phyloP scores from a whole-genome alignment of 139 green algal genomes.

The Limnomonas spitsbergensis region DNA sequence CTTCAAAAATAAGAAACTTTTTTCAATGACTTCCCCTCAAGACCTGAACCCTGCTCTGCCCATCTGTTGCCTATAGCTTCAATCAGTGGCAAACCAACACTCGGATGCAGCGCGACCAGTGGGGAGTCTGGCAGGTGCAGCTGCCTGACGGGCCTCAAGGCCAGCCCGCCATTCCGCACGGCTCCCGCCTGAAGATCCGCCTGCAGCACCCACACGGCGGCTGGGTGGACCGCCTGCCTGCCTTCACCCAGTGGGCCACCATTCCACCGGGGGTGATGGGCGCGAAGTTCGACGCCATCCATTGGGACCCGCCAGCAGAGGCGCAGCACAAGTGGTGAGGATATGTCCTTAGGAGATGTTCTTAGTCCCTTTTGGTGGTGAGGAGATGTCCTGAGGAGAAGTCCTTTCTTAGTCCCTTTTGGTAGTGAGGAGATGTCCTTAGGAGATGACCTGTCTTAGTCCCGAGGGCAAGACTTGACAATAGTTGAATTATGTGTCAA shows the following conservation, averaged over 20 bases:
- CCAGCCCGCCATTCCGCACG: constrained; percentile 67
- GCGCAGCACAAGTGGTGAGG: constrained; percentile 60
- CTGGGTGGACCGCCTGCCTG: constrained; percentile 83
- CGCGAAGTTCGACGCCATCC: constrained; percentile 86
- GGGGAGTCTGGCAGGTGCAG: constrained; percentile 73
- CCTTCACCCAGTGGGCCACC: constrained; percentile 81
- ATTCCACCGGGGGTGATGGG: constrained; percentile 69
- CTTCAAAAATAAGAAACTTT: too few species aligned
- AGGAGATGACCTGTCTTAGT: too few species aligned
- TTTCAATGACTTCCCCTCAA: too few species aligned
- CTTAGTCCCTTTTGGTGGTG: not conserved
- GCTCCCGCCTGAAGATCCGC: constrained; percentile 77
- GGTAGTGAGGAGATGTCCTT: too few species aligned
- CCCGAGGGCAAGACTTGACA: too few species aligned
- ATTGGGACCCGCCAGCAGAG: constrained; percentile 80
- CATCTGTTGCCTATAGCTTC: too few species aligned
- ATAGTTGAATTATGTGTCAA: too few species aligned
- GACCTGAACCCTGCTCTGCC: too few species aligned
- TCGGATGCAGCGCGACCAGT: constrained; percentile 72
- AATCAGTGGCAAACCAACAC: not conserved
- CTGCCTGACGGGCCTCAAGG: constrained; percentile 65
- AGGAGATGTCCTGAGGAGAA: too few species aligned
- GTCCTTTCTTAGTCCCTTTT: too few species aligned
- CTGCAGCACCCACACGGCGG: constrained; percentile 59
- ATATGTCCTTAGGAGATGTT: not conserved